Percentiles rank a stretch among this genome's conserved stretches.
Conservation (phyloP, 2,329 filamentous ascomycete genomes). For the Nectriaceae sp. region DNA sequence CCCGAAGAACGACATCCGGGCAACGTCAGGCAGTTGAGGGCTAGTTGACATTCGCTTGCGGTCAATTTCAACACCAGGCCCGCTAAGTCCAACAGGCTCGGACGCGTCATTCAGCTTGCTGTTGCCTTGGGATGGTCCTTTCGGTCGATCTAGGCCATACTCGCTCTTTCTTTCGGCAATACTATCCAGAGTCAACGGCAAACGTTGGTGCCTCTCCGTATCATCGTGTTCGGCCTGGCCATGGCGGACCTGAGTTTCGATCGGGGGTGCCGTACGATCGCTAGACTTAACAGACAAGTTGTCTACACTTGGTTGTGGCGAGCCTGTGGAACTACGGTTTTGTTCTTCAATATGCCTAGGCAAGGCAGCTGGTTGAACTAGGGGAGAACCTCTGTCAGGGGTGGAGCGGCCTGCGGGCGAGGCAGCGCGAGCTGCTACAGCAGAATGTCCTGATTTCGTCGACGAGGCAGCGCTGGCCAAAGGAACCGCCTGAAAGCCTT, state of each 20-base stretch:
- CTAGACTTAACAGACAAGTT: constrained; percentile 41
- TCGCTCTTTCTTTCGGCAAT: constrained; percentile 22
- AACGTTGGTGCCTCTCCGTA: constrained; percentile 10
- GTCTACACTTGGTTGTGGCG: constrained; percentile 58
- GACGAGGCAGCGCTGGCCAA: constrained; percentile 6
- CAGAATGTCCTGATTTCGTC: constrained; percentile 15
- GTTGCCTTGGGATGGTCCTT: neutral
- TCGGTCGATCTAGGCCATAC: neutral
- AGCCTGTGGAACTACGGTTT: constrained; percentile 58
- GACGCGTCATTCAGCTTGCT: neutral
- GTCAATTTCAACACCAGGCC: constrained; percentile 13
- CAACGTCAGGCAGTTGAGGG: constrained; percentile 59
- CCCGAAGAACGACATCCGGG: constrained; percentile 62
- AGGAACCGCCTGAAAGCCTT: neutral
- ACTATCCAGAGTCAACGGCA: constrained; percentile 23
- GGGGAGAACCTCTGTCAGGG: constrained; percentile 53
- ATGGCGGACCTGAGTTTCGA: constrained; percentile 11
- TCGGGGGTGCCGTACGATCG: constrained; percentile 30
- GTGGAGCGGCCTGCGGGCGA: constrained; percentile 15
- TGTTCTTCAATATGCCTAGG: constrained; percentile 71
- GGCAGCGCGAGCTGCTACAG: constrained; percentile 6
- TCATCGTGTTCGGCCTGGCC: constrained; percentile 4
- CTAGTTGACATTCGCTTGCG: constrained; percentile 48
- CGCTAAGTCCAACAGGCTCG: neutral
- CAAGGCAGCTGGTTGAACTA: constrained; percentile 75